A percentile compares a stretch with the other conserved stretches of the same genome.
phyloP scores from a whole-genome alignment of 192 early-diverging fungal genomes.

The Gonapodya sp. region DNA sequence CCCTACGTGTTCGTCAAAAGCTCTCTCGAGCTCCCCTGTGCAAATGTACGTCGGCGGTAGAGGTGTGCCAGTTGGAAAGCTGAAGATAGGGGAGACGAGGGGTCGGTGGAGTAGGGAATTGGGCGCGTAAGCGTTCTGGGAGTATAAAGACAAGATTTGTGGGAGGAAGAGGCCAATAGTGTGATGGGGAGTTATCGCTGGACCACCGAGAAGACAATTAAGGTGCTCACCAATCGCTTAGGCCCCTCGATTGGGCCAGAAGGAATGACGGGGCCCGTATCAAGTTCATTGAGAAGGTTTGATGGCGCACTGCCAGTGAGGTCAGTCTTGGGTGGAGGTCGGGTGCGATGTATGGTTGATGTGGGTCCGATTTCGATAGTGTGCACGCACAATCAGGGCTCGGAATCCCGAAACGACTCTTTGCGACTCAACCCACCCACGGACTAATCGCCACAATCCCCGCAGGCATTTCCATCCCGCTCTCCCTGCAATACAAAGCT shows the following conservation, averaged over 20 bases:
- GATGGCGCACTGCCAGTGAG: not conserved
- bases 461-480: not conserved
- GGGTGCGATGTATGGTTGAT: no score
- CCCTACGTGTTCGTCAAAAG: not conserved
- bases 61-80: not conserved
- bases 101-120: not conserved
- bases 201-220: no score
- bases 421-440: no score
- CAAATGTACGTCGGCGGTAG: not conserved
- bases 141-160: no score
- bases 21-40: not conserved
- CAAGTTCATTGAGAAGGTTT: not conserved
- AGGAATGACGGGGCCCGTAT: not conserved
- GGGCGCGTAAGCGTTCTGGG: not conserved
- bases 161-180: no score
- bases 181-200: no score
- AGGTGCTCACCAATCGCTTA: not conserved
- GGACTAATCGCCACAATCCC: not conserved
- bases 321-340: no score
- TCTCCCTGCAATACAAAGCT: not conserved
- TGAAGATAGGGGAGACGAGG: not conserved
- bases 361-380: no score
- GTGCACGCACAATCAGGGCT: no score
- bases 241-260: not conserved
- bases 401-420: no score